Percentiles rank a stretch among this genome's conserved stretches.
phyloP scores from a whole-genome alignment of 2,329 filamentous ascomycete species.

The Colletotrichum spaethianum region DNA sequence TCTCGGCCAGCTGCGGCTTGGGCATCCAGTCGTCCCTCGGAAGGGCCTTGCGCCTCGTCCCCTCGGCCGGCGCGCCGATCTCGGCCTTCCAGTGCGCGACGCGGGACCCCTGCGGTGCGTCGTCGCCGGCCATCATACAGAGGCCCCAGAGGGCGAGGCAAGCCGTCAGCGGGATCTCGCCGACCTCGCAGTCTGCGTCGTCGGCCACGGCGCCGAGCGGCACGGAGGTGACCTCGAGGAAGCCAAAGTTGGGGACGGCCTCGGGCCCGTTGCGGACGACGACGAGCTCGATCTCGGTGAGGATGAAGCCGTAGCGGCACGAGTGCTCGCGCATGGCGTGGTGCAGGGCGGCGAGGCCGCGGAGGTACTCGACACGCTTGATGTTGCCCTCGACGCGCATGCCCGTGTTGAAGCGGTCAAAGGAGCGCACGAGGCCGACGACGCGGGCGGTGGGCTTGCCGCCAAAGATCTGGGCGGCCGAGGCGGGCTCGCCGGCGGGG shows the following conservation, averaged over 20 bases:
- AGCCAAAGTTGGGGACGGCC: slow-evolving; percentile 86
- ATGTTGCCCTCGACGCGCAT: slow-evolving; percentile 90
- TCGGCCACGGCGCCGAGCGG: slow-evolving; percentile 64
- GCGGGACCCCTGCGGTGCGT: slow-evolving; percentile 55
- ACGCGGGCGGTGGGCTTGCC: slow-evolving; percentile 70
- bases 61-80: slow-evolving; percentile 81
- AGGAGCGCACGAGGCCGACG: slow-evolving; percentile 90
- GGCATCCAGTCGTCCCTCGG: slow-evolving; percentile 84
- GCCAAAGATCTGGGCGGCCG: slow-evolving; percentile 66
- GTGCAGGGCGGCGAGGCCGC: slow-evolving; percentile 88
- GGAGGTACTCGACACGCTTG: slow-evolving; percentile 88
- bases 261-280: slow-evolving; percentile 85
- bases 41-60: slow-evolving; percentile 78
- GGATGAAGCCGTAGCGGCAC: slow-evolving; percentile 95
- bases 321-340: slow-evolving; percentile 93
- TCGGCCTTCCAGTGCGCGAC: slow-evolving; percentile 77
- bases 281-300: slow-evolving; percentile 95
- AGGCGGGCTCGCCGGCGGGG: slow-evolving; percentile 69
- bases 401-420: slow-evolving; percentile 94
- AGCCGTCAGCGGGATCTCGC: slow-evolving; percentile 72
- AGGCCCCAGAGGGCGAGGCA: slow-evolving; percentile 84
- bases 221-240: slow-evolving; percentile 80
- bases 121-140: slow-evolving; percentile 78
- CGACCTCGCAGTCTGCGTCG: slow-evolving; percentile 47
- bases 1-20: slow-evolving; percentile 79